Evolutionary conservation across 768 basidiomycete genomes (phyloP).

Genomic region (Mycena maculata): DNA sequence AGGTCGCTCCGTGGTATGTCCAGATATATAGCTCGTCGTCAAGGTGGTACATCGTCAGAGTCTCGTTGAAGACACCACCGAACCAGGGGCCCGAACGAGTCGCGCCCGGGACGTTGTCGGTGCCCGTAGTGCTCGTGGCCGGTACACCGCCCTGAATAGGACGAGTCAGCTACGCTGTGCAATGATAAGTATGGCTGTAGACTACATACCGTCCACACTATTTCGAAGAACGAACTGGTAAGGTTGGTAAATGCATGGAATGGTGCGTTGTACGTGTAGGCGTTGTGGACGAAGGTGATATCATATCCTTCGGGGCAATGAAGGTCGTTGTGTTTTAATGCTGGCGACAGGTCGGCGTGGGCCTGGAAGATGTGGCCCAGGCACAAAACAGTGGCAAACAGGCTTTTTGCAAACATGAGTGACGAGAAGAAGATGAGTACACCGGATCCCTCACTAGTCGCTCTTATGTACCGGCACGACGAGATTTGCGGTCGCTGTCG

Average conservation of each 20-base stretch:
- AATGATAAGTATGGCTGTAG: neutral
- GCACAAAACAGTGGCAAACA: neutral
- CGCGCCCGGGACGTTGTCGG: neutral
- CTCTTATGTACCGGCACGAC: neutral
- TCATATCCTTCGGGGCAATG: neutral
- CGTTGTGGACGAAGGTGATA: neutral
- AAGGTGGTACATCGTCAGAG: neutral
- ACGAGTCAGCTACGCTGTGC: neutral
- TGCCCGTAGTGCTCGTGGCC: neutral
- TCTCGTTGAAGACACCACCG: neutral
- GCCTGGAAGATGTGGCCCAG: neutral
- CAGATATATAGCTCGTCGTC: neutral
- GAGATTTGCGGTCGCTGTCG: neutral
- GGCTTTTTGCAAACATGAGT: neutral
- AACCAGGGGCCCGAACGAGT: neutral
- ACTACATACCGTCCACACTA: neutral
- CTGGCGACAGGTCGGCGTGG: neutral
- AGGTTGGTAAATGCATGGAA: neutral
- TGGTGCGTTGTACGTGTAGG: conserved; percentile 1
- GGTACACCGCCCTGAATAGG: neutral
- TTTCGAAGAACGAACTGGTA: conserved; percentile 1
- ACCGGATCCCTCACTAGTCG: neutral
- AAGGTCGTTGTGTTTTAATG: neutral
- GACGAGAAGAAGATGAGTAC: neutral
- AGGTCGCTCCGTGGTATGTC: neutral